phyloP scores from a whole-genome alignment of 306 rosid species.

The Arachis hypogaea region DNA sequence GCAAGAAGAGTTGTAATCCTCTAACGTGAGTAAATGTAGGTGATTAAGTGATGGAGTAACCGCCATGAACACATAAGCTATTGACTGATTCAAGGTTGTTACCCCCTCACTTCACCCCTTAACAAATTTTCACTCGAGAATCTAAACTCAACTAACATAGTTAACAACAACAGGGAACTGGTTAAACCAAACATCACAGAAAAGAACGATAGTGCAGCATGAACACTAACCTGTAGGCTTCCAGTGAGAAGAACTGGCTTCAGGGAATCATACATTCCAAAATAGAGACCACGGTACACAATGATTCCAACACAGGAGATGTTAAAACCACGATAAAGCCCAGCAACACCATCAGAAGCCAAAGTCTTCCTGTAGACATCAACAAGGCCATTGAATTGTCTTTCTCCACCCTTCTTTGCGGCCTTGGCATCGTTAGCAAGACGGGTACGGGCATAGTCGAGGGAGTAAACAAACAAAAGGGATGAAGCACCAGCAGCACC shows the following conservation, averaged over 20 bases:
- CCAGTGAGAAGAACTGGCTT: slow-evolving; percentile 83
- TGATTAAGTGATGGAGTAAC: too few relatives aligned
- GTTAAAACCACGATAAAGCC: slow-evolving; percentile 92
- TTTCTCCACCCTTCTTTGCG: slow-evolving; percentile 90
- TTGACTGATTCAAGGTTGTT: too few relatives aligned
- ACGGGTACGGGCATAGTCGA: slow-evolving; percentile 91
- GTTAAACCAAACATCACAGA: not conserved
- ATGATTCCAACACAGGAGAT: slow-evolving; percentile 85
- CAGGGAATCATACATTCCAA: slow-evolving; percentile 82
- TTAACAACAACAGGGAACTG: too few relatives aligned
- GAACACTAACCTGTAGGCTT: slow-evolving; percentile 54
- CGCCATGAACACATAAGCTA: too few relatives aligned
- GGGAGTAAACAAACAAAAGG: slow-evolving; percentile 76
- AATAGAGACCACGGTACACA: slow-evolving; percentile 91
- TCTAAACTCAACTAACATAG: too few relatives aligned
- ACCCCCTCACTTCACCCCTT: too few relatives aligned
- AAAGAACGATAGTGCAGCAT: not conserved
- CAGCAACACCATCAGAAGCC: slow-evolving; percentile 75
- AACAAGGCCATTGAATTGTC: slow-evolving; percentile 85
- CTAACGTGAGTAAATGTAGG: too few relatives aligned
- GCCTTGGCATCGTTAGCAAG: slow-evolving; percentile 85
- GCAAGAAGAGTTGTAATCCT: too few relatives aligned
- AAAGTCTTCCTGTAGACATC: slow-evolving; percentile 90
- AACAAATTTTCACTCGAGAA: too few relatives aligned
- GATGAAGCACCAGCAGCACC: slow-evolving; percentile 97